Conservation (phyloP, 768 basidiomycete genomes). For the Russula lepida region DNA sequence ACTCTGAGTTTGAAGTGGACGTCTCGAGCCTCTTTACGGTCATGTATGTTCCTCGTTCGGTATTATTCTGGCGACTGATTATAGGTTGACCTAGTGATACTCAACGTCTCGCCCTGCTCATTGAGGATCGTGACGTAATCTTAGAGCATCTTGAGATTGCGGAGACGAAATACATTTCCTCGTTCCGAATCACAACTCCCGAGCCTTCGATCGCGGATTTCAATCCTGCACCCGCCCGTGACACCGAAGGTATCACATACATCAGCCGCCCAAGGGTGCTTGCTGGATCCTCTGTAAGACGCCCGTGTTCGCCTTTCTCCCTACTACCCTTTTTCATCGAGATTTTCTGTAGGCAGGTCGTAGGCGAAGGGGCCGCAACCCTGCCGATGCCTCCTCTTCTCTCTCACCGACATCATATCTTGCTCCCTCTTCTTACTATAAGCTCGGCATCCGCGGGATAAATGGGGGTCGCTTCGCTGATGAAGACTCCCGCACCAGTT, state of each 20-base stretch:
- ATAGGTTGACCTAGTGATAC: constrained; percentile 47
- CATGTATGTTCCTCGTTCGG: constrained; percentile 37
- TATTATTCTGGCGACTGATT: constrained; percentile 4
- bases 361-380: constrained; percentile 45
- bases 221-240: constrained; percentile 26
- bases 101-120: constrained; percentile 52
- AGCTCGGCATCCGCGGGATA: constrained; percentile 55
- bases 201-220: constrained; percentile 63
- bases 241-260: constrained; percentile 40
- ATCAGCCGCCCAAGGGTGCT: constrained; percentile 66
- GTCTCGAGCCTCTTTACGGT: constrained; percentile 68
- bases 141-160: constrained; percentile 76
- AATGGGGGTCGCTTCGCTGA: constrained; percentile 51
- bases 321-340: not conserved
- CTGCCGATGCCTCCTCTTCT: constrained; percentile 60
- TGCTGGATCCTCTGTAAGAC: constrained; percentile 24
- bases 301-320: not conserved
- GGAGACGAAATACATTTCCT: constrained; percentile 69
- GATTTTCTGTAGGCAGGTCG: constrained; percentile 27
- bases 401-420: constrained; percentile 70
- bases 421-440: constrained; percentile 73
- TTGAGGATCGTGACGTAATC: constrained; percentile 67
- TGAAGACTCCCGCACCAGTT: constrained; percentile 33
- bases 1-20: constrained; percentile 48
- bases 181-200: constrained; percentile 64